These are phyloP conservation scores for Penicillium paxilli DNA, from an alignment of 495 filamentous ascomycete genomes.

Conservation along the genomic window DNA sequence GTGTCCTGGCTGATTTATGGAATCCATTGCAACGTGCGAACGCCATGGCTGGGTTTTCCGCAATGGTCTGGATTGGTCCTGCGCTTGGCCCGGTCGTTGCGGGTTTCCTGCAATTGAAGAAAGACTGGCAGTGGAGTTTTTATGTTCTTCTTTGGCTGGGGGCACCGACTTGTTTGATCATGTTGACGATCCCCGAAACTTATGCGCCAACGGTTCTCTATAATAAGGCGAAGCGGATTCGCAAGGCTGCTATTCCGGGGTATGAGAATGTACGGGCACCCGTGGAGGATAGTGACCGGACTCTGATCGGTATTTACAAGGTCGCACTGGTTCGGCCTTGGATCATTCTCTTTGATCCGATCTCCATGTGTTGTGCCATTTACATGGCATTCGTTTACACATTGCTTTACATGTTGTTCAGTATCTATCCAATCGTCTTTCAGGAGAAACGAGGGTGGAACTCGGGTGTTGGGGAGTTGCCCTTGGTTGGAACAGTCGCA, in stretches of 20 bases:
- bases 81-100: conserved; percentile 36
- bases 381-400: conserved; percentile 54
- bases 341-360: conserved; percentile 43
- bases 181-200: conserved; percentile 48
- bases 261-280: conserved; percentile 47
- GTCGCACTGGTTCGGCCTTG: conserved; percentile 50
- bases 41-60: conserved; percentile 48
- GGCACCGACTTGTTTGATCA: conserved; percentile 30
- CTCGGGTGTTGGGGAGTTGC: conserved; percentile 49
- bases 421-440: conserved; percentile 17
- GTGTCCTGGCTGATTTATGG: conserved; percentile 55
- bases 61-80: conserved; percentile 35
- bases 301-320: conserved; percentile 46
- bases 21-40: conserved; percentile 49
- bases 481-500: conserved; percentile 50
- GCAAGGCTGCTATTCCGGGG: conserved; percentile 33
- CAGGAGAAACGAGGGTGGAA: conserved; percentile 52
- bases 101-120: conserved; percentile 43
- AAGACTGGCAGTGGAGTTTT: conserved; percentile 48
- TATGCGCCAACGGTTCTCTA: conserved; percentile 26
- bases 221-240: conserved; percentile 35
- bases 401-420: conserved; percentile 54
- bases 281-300: conserved; percentile 38
- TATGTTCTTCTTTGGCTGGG: conserved; percentile 46
- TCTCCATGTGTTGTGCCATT: conserved; percentile 46